Evolutionary conservation across 169 alveolate species (phyloP).

Genomic region (Plasmodium fragile): DNA sequence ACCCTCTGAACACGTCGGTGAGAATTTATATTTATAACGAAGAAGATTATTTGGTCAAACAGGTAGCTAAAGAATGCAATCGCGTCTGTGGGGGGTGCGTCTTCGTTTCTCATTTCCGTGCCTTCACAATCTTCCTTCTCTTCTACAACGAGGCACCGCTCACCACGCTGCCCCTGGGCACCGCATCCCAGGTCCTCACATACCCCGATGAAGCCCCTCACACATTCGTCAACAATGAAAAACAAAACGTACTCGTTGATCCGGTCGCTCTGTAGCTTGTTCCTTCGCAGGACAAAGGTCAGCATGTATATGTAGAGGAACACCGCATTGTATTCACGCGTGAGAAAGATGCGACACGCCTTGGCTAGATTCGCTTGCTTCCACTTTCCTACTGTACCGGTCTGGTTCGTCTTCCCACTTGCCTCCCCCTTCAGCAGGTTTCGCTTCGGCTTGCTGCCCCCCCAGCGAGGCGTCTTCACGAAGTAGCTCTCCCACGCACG

Average conservation of each 20-base stretch:
- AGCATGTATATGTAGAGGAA: constrained; percentile 44
- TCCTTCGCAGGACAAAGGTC: constrained; percentile 11
- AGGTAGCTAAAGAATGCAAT: constrained; percentile 26
- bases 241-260: constrained; percentile 29
- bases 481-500: constrained; percentile 7
- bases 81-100: background rate
- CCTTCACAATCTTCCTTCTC: too few relatives aligned
- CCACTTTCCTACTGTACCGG: background rate
- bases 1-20: constrained; percentile 18
- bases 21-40: constrained; percentile 33
- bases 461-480: background rate
- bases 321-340: constrained; percentile 23
- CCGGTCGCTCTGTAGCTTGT: background rate
- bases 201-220: constrained; percentile 13
- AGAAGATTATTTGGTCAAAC: constrained; percentile 31
- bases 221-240: constrained; percentile 24
- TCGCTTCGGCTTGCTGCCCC: background rate
- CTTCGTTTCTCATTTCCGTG: background rate
- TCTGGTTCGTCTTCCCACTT: background rate
- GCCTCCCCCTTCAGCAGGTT: background rate
- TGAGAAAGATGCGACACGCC: constrained; percentile 12
- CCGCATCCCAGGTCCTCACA: background rate
- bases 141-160: background rate
- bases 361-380: background rate
- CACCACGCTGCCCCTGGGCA: background rate